A percentile compares a stretch with the other conserved stretches of the same genome.
phyloP scores from a whole-genome alignment of 208 protist species.

The Trypanosoma congolense region DNA sequence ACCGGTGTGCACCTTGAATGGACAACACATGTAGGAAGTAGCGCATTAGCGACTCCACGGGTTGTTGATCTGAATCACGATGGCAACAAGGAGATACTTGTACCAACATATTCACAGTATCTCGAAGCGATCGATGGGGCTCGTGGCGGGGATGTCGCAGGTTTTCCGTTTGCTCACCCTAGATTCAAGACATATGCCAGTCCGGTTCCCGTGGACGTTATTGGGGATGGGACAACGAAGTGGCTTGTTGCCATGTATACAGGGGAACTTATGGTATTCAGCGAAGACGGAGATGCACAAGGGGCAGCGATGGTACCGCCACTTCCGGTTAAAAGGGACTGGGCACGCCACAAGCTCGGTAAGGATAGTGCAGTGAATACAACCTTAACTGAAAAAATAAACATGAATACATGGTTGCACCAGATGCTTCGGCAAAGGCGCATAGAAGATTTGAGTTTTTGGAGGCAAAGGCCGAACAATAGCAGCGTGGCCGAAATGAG shows the following conservation, averaged over 20 bases:
- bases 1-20: slow-evolving; percentile 61
- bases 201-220: slow-evolving; percentile 79
- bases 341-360: slow-evolving; percentile 37
- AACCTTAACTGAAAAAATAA: slow-evolving; percentile 1
- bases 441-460: slow-evolving; percentile 14
- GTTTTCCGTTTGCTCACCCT: slow-evolving; percentile 80
- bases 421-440: slow-evolving; percentile 8
- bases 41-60: slow-evolving; percentile 69
- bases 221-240: slow-evolving; percentile 75
- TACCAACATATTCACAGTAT: slow-evolving; percentile 71
- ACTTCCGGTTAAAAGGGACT: slow-evolving; percentile 76
- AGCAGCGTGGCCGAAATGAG: background rate
- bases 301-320: slow-evolving; percentile 63
- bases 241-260: slow-evolving; percentile 82
- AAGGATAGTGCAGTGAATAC: slow-evolving; percentile 17
- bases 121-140: slow-evolving; percentile 60
- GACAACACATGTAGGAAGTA: slow-evolving; percentile 72
- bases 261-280: slow-evolving; percentile 84
- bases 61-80: slow-evolving; percentile 76
- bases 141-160: slow-evolving; percentile 48
- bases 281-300: slow-evolving; percentile 44
- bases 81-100: slow-evolving; percentile 78
- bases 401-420: slow-evolving; percentile 8
- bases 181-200: slow-evolving; percentile 74
- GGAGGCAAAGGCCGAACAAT: background rate